Evolutionary conservation across 1,139 yeast species (phyloP), one percentile per base, ranked within the genome.

Genomic region (Geotrichum australiense): DNA sequence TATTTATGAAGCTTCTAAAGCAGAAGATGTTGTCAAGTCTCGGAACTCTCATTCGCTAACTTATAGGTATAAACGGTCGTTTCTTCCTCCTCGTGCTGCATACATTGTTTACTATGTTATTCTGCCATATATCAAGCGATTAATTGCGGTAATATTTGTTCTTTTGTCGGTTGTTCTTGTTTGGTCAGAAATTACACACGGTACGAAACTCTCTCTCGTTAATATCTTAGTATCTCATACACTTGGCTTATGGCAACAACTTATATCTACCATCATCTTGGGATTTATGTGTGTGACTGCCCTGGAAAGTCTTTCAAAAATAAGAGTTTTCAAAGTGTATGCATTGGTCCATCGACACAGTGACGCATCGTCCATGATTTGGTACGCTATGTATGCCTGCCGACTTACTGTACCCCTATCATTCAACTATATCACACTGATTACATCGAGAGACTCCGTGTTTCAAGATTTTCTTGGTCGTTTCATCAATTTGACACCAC

Each of bases 391-490:
- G 54, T 85, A 85, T 55, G 78, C 84, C 25, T 84, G 91, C 42
- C 76, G 95, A 50, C 66, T 85, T 56, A 82, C 94, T 0, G 79
- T 85, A 11, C 95, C 95, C 3, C 67, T 85, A 50, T 76, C 85
- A 26, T 85, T 82, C 63, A 85, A 85, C 59, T 85, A 82, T 57
- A 62, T 84, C 45, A 82, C 84, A 28, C 65, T 85, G 39, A 70
- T 81, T 47, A 69, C 76, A 10, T 67, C 74, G 20, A 59, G 68
- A 40, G 66, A 64, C 18, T 64, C 68, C 1, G 69, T 64, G 18
- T 66, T 65, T 52, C 67, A 66, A 37, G 64, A 64, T 40, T 83
- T 89, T 68, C 71, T 81, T 48, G 94, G 94, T 15, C 70, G 74
- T 50, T 79, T 84, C 16, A 80, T 85, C 55, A 82, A 82, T 53